Conservation (phyloP, 1,284 basidiomycete species). For the Mycena sp. region DNA sequence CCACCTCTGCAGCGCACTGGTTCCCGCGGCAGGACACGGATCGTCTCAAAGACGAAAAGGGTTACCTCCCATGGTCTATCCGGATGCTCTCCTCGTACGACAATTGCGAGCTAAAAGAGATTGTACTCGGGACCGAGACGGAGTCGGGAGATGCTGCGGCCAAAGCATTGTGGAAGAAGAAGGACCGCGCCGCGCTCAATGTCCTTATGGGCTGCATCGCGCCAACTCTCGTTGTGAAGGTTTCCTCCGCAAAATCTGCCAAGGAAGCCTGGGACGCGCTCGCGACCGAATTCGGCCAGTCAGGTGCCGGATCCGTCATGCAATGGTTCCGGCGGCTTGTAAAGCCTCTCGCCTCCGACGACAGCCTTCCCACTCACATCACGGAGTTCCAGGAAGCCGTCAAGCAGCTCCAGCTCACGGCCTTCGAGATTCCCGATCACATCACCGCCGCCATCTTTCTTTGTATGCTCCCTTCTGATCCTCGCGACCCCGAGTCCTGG, state of each 20-base stretch:
- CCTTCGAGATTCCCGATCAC: neutral
- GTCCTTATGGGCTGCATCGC: slow-evolving; percentile 7
- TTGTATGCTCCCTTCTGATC: slow-evolving; percentile 4
- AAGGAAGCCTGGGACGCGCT: slow-evolving; percentile 1
- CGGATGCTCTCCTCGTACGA: neutral
- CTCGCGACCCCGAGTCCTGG: too few species aligned
- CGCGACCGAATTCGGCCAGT: slow-evolving; percentile 4
- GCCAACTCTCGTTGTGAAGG: neutral
- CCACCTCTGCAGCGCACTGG: too few species aligned
- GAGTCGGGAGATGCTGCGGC: neutral
- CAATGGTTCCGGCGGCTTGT: slow-evolving; percentile 8
- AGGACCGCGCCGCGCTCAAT: too few species aligned
- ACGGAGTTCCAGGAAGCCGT: slow-evolving; percentile 2
- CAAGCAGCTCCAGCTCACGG: neutral
- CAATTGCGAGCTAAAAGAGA: neutral
- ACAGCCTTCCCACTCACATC: neutral
- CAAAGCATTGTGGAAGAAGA: slow-evolving; percentile 5
- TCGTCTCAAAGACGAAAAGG: neutral
- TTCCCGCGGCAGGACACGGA: too few species aligned
- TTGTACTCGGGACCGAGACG: neutral
- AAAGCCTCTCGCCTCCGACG: too few species aligned
- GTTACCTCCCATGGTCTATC: slow-evolving; percentile 3
- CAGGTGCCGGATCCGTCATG: neutral
- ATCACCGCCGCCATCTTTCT: neutral
- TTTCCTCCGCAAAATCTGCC: neutral